Percentiles rank a stretch among this genome's conserved stretches.
These are phyloP conservation scores for Jimgerdemannia lactiflua DNA, from an alignment of 192 early-diverging fungal genomes.

Conservation along the genomic window DNA sequence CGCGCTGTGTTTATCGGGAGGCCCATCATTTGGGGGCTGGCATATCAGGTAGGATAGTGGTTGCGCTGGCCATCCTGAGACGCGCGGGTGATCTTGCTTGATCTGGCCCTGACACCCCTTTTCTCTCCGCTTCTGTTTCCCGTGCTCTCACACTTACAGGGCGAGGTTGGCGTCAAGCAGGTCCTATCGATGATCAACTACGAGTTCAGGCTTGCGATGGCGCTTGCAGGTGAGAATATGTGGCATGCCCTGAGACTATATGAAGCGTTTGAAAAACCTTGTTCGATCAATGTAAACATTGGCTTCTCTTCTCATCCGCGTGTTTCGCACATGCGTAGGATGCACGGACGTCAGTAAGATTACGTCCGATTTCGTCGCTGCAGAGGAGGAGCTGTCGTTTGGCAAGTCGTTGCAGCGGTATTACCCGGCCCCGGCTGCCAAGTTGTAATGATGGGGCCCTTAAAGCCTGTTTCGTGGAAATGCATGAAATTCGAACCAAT, in stretches of 20 bases:
- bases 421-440: not conserved
- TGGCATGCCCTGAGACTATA: not conserved
- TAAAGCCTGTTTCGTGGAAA: no score
- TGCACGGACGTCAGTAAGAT: not conserved
- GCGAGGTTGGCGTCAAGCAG: conserved; percentile 63
- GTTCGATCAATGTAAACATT: no score
- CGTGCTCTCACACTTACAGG: conserved; percentile 27
- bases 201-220: conserved; percentile 71
- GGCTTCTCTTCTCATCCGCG: no score
- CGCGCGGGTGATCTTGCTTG: no score
- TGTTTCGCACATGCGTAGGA: not conserved
- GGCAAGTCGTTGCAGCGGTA: not conserved
- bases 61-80: no score
- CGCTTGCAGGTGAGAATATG: conserved; percentile 37
- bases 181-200: conserved; percentile 66
- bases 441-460: not conserved
- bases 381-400: conserved; percentile 3
- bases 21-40: conserved; percentile 63
- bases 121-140: not conserved
- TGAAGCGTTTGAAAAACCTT: no score
- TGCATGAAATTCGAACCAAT: no score
- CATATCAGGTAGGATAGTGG: conserved; percentile 26
- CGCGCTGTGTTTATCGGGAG: conserved; percentile 59
- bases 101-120: no score
- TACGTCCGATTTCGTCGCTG: not conserved